Percentiles rank a stretch among this genome's conserved stretches.
These are phyloP conservation scores for Alternaria longipes DNA, from an alignment of 2,329 filamentous ascomycete species.

Conservation along the genomic window DNA sequence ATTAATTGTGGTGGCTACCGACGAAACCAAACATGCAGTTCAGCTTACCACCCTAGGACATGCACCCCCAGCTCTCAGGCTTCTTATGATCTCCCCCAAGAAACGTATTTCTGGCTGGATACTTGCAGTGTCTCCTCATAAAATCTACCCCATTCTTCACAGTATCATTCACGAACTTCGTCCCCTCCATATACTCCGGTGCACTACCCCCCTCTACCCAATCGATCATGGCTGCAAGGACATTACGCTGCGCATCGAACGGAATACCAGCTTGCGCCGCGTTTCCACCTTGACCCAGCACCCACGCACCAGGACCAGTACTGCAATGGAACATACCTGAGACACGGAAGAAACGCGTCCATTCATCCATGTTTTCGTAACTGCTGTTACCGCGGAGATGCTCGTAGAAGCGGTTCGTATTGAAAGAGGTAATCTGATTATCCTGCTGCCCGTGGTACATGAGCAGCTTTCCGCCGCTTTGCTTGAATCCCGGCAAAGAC, in stretches of 20 bases:
- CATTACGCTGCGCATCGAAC: slow-evolving; percentile 27
- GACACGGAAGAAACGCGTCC: slow-evolving; percentile 61
- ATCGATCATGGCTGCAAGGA: slow-evolving; percentile 54
- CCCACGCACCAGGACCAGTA: slow-evolving; percentile 57
- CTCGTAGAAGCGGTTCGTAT: slow-evolving; percentile 58
- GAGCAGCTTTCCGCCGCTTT: slow-evolving; percentile 56
- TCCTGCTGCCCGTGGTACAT: slow-evolving; percentile 57
- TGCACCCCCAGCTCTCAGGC: slow-evolving; percentile 34
- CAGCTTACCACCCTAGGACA: background rate
- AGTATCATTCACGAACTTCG: slow-evolving; percentile 50
- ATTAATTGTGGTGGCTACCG: no score
- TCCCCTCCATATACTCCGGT: slow-evolving; percentile 48
- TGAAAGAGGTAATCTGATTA: slow-evolving; percentile 55
- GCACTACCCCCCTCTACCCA: slow-evolving; percentile 55
- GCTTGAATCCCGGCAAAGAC: slow-evolving; percentile 43
- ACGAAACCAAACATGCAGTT: no score
- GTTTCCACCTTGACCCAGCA: slow-evolving; percentile 38
- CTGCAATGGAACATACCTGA: slow-evolving; percentile 63
- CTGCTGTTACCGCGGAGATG: slow-evolving; percentile 41
- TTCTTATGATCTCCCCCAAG: slow-evolving; percentile 37
- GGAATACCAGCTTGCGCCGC: slow-evolving; percentile 27
- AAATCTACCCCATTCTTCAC: slow-evolving; percentile 54
- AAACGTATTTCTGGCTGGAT: slow-evolving; percentile 14
- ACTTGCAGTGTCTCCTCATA: slow-evolving; percentile 59
- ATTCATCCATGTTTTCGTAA: slow-evolving; percentile 34